Evolutionary conservation across 345 rosid species (phyloP).

Genomic region (thale cress (Arabidopsis thaliana)): DNA sequence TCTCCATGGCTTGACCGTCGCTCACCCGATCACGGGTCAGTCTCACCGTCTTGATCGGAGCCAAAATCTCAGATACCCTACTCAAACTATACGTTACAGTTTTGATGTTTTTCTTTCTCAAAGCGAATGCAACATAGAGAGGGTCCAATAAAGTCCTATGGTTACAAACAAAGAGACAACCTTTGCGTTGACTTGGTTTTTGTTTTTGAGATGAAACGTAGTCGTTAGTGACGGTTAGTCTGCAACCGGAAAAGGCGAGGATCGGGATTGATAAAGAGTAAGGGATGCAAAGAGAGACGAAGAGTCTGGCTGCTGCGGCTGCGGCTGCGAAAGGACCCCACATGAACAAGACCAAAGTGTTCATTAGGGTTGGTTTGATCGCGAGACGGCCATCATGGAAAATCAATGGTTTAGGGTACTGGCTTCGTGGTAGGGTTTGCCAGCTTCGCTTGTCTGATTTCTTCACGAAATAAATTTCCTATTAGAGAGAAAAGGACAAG

Average conservation of each 20-base stretch:
- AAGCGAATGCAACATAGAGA: conserved; percentile 53
- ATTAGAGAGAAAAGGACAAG: conserved; percentile 25
- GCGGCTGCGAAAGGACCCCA: conserved; percentile 68
- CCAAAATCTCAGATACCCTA: conserved; percentile 60
- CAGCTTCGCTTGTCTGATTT: conserved; percentile 63
- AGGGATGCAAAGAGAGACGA: conserved; percentile 54
- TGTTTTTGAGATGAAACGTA: conserved; percentile 4
- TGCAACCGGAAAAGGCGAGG: conserved; percentile 50
- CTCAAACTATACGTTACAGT: conserved; percentile 84
- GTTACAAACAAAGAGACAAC: conserved; percentile 69
- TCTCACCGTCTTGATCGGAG: conserved; percentile 74
- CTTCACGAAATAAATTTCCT: conserved; percentile 65
- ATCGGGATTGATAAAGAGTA: conserved; percentile 51
- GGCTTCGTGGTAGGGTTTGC: conserved; percentile 54
- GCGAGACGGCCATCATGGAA: conserved; percentile 91
- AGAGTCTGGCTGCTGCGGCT: conserved; percentile 49
- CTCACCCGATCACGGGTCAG: conserved; percentile 58
- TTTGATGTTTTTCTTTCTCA: conserved; percentile 54
- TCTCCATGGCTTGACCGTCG: conserved; percentile 57
- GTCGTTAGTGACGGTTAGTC: conserved; percentile 35
- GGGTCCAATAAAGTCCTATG: conserved; percentile 82
- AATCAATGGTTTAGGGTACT: conserved; percentile 64
- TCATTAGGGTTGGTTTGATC: conserved; percentile 56
- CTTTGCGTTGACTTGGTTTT: conserved; percentile 32
- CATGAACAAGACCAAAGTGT: conserved; percentile 61